These are phyloP conservation scores for Cercospora zeae-maydis DNA, from an alignment of 2,329 filamentous ascomycete genomes.

Conservation along the genomic window DNA sequence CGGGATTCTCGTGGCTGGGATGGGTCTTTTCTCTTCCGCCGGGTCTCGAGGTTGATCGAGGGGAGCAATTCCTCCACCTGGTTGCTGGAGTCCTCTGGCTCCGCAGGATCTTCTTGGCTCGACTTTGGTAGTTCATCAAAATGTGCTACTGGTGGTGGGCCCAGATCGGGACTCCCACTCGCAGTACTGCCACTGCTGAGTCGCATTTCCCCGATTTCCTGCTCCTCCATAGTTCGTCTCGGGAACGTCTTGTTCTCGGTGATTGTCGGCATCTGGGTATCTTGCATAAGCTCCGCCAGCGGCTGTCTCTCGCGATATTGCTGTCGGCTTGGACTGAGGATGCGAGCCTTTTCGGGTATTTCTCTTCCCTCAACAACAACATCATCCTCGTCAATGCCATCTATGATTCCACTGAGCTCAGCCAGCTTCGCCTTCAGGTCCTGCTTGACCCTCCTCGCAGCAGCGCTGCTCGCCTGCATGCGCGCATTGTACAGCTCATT, in stretches of 20 bases:
- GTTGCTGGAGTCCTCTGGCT: slow-evolving; percentile 1
- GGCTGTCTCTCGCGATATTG: slow-evolving; percentile 35
- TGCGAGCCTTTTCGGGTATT: slow-evolving; percentile 15
- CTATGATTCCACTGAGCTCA: slow-evolving; percentile 66
- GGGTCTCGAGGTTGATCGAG: slow-evolving; percentile 50
- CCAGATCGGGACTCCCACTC: slow-evolving; percentile 64
- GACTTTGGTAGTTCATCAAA: slow-evolving; percentile 40
- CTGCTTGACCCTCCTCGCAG: slow-evolving; percentile 65
- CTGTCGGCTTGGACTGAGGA: slow-evolving; percentile 25
- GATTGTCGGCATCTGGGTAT: slow-evolving; percentile 59
- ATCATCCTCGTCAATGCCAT: slow-evolving; percentile 53
- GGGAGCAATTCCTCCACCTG: slow-evolving; percentile 39
- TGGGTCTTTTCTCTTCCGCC: slow-evolving; percentile 52
- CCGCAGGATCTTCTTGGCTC: slow-evolving; percentile 10
- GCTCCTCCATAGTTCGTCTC: slow-evolving; percentile 60
- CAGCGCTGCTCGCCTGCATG: slow-evolving; percentile 56
- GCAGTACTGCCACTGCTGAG: slow-evolving; percentile 52
- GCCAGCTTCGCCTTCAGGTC: slow-evolving; percentile 69
- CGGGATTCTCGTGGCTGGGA: slow-evolving; percentile 30
- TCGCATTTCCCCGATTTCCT: slow-evolving; percentile 53
- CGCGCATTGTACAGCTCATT: slow-evolving; percentile 60
- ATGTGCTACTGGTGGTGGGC: slow-evolving; percentile 53
- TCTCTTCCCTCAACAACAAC: slow-evolving; percentile 14
- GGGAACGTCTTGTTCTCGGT: slow-evolving; percentile 66
- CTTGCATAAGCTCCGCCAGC: slow-evolving; percentile 33